Evolutionary conservation across 2,329 filamentous ascomycete species (phyloP).

Genomic region (Xylariaceae sp.): DNA sequence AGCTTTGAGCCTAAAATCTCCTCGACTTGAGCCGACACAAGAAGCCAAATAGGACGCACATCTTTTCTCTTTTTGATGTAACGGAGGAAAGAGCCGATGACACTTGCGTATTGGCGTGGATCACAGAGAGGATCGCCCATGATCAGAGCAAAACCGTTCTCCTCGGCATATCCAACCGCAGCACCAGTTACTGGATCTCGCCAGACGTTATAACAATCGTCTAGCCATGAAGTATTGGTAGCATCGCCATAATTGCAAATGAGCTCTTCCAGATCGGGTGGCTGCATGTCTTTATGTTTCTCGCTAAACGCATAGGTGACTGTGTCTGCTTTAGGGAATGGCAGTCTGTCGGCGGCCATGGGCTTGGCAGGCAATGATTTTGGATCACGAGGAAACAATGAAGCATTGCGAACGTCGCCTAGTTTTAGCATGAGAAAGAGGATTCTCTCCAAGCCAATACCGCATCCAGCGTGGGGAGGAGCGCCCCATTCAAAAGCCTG

Average conservation of each 20-base stretch:
- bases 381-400: constrained; percentile 81
- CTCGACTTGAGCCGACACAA: constrained; percentile 74
- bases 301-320: constrained; percentile 52
- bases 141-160: constrained; percentile 70
- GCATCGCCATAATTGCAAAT: constrained; percentile 95
- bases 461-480: constrained; percentile 83
- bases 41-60: constrained; percentile 81
- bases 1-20: constrained; percentile 73
- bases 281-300: constrained; percentile 45
- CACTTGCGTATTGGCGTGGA: constrained; percentile 64
- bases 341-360: constrained; percentile 48
- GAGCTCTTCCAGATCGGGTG: constrained; percentile 76
- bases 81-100: constrained; percentile 68
- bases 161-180: constrained; percentile 75
- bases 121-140: constrained; percentile 87
- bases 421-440: constrained; percentile 80
- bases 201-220: constrained; percentile 84
- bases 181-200: constrained; percentile 73
- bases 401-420: constrained; percentile 83
- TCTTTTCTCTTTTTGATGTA: constrained; percentile 64
- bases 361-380: constrained; percentile 70
- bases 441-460: constrained; percentile 84
- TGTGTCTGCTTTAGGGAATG: constrained; percentile 84
- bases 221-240: constrained; percentile 89
- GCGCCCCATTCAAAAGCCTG: constrained; percentile 83